A percentile compares a stretch with the other conserved stretches of the same genome.
Evolutionary conservation across 2,329 filamentous ascomycete species (phyloP).

Genomic region (Phyllosticta citribraziliensis): DNA sequence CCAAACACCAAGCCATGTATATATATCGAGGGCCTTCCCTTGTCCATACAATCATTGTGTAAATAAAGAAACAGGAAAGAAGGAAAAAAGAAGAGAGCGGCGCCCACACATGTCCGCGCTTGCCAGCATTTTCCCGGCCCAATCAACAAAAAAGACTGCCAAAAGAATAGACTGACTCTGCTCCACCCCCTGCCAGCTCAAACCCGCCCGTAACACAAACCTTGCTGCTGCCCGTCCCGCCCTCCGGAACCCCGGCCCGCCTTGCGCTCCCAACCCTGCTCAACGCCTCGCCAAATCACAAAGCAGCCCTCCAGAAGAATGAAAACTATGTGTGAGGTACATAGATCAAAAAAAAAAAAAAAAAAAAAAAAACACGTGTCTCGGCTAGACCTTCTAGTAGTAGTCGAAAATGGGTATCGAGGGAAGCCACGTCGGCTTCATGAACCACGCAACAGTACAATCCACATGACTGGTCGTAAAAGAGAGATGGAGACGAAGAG

Average conservation of each 20-base stretch:
- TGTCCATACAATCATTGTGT: not conserved
- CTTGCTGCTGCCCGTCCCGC: not conserved
- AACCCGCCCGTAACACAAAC: not conserved
- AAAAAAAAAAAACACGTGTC: not conserved
- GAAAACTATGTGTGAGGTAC: constrained; percentile 9
- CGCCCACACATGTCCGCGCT: not conserved
- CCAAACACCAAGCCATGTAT: not conserved
- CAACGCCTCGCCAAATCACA: constrained; percentile 4
- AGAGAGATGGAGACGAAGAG: not conserved
- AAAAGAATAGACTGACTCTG: not conserved
- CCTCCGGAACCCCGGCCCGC: not conserved
- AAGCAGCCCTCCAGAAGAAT: not conserved
- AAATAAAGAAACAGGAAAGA: not conserved
- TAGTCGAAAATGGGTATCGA: constrained; percentile 10
- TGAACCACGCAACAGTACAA: constrained; percentile 1
- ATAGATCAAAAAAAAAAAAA: not conserved
- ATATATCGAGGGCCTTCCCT: not conserved
- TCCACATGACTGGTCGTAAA: not conserved
- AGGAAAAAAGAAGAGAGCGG: not conserved
- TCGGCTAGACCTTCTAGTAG: constrained; percentile 9
- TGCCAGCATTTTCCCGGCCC: not conserved
- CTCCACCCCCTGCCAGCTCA: not conserved
- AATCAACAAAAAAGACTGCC: not conserved
- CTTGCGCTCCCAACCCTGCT: not conserved
- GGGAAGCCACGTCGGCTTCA: constrained; percentile 7